Evolutionary conservation across 768 basidiomycete species (phyloP), one percentile per base, ranked within the genome.

Genomic region (Lentinula sp.): DNA sequence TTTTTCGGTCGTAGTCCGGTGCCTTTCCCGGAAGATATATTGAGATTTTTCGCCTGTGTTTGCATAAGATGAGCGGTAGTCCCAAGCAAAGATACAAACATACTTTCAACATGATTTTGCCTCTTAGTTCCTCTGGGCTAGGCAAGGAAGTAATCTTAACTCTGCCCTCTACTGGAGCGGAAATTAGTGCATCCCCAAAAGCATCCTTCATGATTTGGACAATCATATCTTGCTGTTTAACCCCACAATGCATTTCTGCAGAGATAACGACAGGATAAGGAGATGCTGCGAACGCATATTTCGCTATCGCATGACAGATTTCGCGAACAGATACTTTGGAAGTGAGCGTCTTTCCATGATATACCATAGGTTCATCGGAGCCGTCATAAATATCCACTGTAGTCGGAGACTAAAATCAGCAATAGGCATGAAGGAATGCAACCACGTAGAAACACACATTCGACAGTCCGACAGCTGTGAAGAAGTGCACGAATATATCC

Each of bases 381-480:
- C 95, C 95, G 64, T 97, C 93, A 70, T 87, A 97, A 45, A 95
- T 86, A 66, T 98, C 96, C 68, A 98, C 95, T 98, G 43, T 39
- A 59, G 3, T 7, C 18, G 57, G 35, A 34, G 2, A n/a, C 34
- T 43, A 43, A 32, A 56, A 37, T 48, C 21, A 48, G n/a, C 50
- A 49, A 7, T 51, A 39, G 57, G 49, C 39, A 32, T 18, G 4
- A 39, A 21, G 10, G 16, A 8, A 23, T 28, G 4, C 43, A 39
- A 39, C 28, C 40, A 43, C 52, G 31, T 53, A 51, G 4, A 7
- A 43, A 80, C 89, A 65, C 66, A 95, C 95, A 72, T 73, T 98
- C 95, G 31, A 98, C 95, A 59, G 90, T 94, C n/a, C 95, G 83
- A 70, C 95, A 97, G 39, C 92, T 85, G 57, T 91, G 91, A 45